Conservation (phyloP, 1,284 basidiomycete species). For the Chalciporus sp. region DNA sequence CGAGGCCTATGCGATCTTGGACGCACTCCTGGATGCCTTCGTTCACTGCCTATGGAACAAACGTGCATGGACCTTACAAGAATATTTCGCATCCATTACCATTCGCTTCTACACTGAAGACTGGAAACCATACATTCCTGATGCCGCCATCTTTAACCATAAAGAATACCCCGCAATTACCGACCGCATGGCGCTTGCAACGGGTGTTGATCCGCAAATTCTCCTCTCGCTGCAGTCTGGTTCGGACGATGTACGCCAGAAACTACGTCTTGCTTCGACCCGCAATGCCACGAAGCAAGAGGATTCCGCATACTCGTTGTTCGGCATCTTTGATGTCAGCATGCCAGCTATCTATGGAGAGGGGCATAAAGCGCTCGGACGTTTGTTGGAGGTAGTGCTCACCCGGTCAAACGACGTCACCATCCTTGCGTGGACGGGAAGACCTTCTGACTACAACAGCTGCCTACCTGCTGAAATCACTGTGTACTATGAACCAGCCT, state of each 20-base stretch:
- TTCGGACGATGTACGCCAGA: conserved; percentile 20
- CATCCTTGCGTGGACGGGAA: conserved; percentile 24
- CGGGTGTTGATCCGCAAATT: conserved; percentile 9
- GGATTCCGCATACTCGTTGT: conserved; percentile 23
- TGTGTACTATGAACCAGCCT: conserved; percentile 14
- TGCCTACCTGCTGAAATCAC: conserved; percentile 23
- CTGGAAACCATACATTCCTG: conserved; percentile 22
- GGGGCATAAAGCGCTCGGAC: conserved; percentile 21
- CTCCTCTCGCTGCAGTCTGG: conserved; percentile 20
- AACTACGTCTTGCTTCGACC: conserved; percentile 22
- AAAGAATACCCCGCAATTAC: conserved; percentile 18
- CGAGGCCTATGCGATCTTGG: background rate
- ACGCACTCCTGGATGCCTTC: conserved; percentile 6
- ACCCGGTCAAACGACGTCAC: conserved; percentile 17
- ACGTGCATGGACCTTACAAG: conserved; percentile 32
- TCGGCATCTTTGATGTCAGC: conserved; percentile 24
- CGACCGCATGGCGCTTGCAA: conserved; percentile 22
- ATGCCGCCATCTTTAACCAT: conserved; percentile 13
- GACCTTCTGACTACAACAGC: conserved; percentile 24
- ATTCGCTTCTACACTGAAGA: conserved; percentile 24
- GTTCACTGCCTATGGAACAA: conserved; percentile 17
- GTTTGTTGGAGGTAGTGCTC: conserved; percentile 22
- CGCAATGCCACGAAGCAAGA: conserved; percentile 21
- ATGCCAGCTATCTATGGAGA: conserved; percentile 24
- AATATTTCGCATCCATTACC: conserved; percentile 23